These are phyloP conservation scores for Termitomyces sp. DNA, from an alignment of 1,284 basidiomycete species.

Conservation along the genomic window DNA sequence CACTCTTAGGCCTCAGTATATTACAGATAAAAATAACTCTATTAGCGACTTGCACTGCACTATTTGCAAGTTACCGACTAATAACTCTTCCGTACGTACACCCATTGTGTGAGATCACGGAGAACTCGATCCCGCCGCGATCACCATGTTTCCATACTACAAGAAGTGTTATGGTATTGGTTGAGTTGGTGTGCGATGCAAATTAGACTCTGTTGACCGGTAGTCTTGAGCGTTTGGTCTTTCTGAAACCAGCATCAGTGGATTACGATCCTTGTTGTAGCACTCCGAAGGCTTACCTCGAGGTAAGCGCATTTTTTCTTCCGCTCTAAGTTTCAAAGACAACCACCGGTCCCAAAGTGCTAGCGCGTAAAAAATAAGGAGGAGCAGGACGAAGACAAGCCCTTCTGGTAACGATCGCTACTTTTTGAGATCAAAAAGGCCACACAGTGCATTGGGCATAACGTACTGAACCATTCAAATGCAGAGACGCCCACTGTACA, in stretches of 20 bases:
- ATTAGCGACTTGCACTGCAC: too few species aligned
- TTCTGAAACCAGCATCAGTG: neutral
- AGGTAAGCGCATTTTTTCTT: conserved; percentile 17
- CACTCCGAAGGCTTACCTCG: neutral
- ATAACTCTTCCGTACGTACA: neutral
- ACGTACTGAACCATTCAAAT: conserved; percentile 5
- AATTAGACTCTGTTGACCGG: neutral
- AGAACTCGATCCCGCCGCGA: neutral
- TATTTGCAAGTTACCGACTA: neutral
- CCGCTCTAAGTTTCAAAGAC: conserved; percentile 17
- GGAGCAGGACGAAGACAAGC: conserved; percentile 18
- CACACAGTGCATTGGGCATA: neutral
- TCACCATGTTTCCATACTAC: too few species aligned
- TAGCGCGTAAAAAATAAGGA: conserved; percentile 27
- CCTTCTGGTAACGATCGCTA: conserved; percentile 5
- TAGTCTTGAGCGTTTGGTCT: neutral
- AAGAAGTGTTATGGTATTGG: neutral
- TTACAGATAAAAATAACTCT: too few species aligned
- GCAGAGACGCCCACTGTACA: neutral
- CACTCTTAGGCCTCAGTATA: too few species aligned
- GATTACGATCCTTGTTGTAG: neutral
- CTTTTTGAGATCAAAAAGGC: neutral
- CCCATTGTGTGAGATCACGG: neutral
- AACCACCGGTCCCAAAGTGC: conserved; percentile 31
- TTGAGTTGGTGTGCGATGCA: neutral